Evolutionary conservation across 192 early-diverging fungal genomes (phyloP), one percentile per base, ranked within the genome.

Genomic region (Mortierella alpina): DNA sequence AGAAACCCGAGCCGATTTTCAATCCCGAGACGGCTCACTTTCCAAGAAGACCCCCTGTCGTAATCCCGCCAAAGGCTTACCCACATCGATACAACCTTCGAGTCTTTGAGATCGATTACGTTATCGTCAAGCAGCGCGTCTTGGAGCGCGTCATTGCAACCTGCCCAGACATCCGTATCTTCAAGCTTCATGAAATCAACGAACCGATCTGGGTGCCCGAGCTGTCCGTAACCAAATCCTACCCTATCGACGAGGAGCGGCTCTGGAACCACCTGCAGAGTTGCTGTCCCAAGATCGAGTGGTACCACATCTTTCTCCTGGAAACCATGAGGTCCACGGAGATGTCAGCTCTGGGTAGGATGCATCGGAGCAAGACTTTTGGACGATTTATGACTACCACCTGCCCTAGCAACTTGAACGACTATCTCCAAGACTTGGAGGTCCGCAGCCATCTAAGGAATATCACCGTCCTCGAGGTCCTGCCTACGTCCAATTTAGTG

Each of bases 1-100:
- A 5, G 7, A 64, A 62, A 4, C 45, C 52, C n/a, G 50, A 44
- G 5, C 69, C 57, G 0, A 23, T 12, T 9, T 8, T 63, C 23
- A 20, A 67, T 11, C 60, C 74, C 42, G 74, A 69, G 53, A 79
- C 69, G 20, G 69, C 68, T 7, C 63, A 66, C 31, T 63, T 66
- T 7, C 69, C 53, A 2, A 58, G 39, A 31, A 50, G 60, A 41
- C 68, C 68, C 41, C 59, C 65, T 49, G 52, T 61, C 15, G 49
- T 66, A 2, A 40, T 60, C 15, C 64, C 64, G 2, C 70, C 77
- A 4, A 62, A 62, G 45, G 9, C 10, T 0, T 72, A 68, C 48
- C 41, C 52, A 7, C 22, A 72, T 3, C 49, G 66, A 11, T 80
- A 80, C 41, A 44, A 42, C 15, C 60, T 80, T 15, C 44, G 46